Percentiles rank a stretch among this genome's conserved stretches.
These are phyloP conservation scores for Neofusicoccum ribis DNA, from an alignment of 2,329 filamentous ascomycete species.

Conservation along the genomic window DNA sequence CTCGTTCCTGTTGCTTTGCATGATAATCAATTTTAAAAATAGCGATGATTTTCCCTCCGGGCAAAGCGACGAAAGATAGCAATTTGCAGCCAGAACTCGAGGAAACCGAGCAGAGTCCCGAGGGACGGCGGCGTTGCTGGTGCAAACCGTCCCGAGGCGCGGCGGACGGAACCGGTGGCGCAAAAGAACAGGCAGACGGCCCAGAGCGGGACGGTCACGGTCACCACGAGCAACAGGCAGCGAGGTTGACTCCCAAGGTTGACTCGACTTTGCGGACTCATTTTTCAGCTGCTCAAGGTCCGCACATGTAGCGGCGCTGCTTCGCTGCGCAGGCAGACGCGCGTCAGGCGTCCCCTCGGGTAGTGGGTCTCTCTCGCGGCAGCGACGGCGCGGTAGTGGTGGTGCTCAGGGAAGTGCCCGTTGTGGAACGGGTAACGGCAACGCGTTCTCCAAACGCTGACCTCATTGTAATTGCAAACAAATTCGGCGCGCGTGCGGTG, in stretches of 20 bases:
- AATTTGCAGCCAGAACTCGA: neutral
- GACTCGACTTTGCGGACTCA: neutral
- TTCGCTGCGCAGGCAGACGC: constrained; percentile 1
- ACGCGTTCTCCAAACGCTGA: neutral
- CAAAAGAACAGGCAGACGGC: neutral
- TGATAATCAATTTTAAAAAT: constrained; percentile 8
- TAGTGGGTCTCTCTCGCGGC: constrained; percentile 4
- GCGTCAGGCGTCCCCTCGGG: constrained; percentile 10
- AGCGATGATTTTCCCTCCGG: neutral
- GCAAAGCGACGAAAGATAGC: neutral
- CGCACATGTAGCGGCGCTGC: neutral
- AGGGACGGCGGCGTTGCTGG: neutral
- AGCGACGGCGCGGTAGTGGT: neutral
- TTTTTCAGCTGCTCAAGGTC: neutral
- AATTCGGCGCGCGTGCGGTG: neutral
- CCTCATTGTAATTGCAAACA: neutral
- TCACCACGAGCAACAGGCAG: neutral
- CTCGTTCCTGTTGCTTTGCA: neutral
- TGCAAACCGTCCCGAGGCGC: neutral
- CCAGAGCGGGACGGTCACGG: neutral
- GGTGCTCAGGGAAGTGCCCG: neutral
- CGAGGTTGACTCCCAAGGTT: constrained; percentile 1
- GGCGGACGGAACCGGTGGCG: neutral
- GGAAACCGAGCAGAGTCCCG: neutral
- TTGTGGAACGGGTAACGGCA: neutral